Evolutionary conservation across 257 asterid genomes (phyloP), one percentile per base, ranked within the genome.

Genomic region (Gentiana macrophylla): DNA sequence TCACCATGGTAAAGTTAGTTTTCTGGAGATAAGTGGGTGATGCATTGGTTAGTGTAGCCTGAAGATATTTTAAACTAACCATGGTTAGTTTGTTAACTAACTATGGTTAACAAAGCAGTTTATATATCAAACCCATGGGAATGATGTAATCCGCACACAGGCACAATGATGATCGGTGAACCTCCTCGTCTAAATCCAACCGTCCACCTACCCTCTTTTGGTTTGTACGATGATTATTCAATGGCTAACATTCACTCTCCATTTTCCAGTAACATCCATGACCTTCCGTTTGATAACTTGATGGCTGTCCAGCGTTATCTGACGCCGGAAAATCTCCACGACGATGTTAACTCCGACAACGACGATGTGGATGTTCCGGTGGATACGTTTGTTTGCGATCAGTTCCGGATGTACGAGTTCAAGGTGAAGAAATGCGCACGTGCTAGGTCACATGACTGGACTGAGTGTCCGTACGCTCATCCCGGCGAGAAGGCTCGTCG

Each of bases 401-500:
- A 88, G 32, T 88, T 88, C 80, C 83, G 97, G 5, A 88, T 85
- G 88, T 88, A 57, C 70, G 94, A 82, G 59, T 88, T 85, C 51
- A 88, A 88, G 69, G 94, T 88, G 6, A 72, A 73, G 45, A 82
- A 73, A 70, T 88, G 97, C 67, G 48, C 84, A 43, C 86, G 91
- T 49, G 91, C 82, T 33, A 70, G 86, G 49, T 79, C 95, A 0
- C 97, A 88, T 43, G 97, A 84, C 70, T 88, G 97, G 97, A 88
- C 97, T 2, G 94, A 87, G 71, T 86, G 96, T 67, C 94, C 96
- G 35, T 86, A 68, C 53, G 94, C 89, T 34, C 96, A 87, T 66
- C 94, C 94, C 0, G 96, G 95, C 0, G 96, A 88, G 67, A 88
- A 84, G 62, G 96, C 97, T 5, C 82, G 97, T 45, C 86, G 97